Conservation (phyloP, 257 asterid genomes). For the Nicotiana benthamiana region DNA sequence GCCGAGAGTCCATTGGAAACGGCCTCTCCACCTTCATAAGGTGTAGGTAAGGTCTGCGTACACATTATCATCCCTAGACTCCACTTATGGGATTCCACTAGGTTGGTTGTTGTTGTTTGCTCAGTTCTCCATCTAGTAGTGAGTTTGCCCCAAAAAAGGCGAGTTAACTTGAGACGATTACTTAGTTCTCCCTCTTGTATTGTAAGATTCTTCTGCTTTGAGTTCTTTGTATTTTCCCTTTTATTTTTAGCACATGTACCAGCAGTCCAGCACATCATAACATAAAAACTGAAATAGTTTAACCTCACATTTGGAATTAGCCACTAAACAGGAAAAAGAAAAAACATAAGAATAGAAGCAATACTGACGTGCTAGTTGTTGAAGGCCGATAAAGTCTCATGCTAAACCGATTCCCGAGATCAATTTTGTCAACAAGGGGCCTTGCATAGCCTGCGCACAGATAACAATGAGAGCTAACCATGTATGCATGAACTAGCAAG, state of each 20-base stretch:
- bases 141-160: background rate
- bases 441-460: constrained; percentile 76
- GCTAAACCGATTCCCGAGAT: constrained; percentile 52
- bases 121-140: background rate
- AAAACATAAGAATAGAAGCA: constrained; percentile 3
- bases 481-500: constrained; percentile 9
- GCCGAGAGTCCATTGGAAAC: too few relatives aligned
- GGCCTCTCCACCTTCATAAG: too few relatives aligned
- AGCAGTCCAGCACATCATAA: background rate
- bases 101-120: background rate
- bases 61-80: too few relatives aligned
- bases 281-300: background rate
- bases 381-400: constrained; percentile 83
- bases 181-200: background rate
- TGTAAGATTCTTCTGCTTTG: background rate
- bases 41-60: too few relatives aligned
- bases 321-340: background rate
- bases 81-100: too few relatives aligned
- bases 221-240: background rate
- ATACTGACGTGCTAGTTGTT: constrained; percentile 79
- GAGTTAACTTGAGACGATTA: background rate
- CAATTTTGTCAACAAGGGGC: constrained; percentile 92
- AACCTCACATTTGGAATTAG: background rate
- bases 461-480: constrained; percentile 5
- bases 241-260: background rate